Base-by-base conservation (phyloP, 1,284 basidiomycete species). In the Cutaneotrichosporon daszewskae region DNA sequence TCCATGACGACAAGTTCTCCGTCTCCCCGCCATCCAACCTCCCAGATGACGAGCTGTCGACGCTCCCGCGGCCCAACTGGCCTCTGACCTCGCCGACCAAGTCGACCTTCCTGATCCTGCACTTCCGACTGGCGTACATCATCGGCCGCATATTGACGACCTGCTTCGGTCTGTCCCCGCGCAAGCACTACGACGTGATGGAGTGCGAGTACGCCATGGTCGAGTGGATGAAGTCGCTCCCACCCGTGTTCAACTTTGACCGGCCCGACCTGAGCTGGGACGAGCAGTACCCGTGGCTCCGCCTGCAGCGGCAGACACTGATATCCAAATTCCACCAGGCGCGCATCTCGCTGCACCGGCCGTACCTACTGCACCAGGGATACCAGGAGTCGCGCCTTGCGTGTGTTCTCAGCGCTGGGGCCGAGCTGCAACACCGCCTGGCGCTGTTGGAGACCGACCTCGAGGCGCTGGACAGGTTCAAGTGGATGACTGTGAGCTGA, bases 51-150 rank as follows among this genome's bases (percentile, higher is more conserved):
- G 56, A 59, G 38, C 49, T 62, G 5, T 42, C 43, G 19, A 8
- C 37, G 32, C 8, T 48, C 36, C 34, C 46, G 20, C 50, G 39
- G 12, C 20, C 25, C 27, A 32, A 32, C 27, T 49, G 51, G 31
- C 54, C 57, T 0, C 49, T 65, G 14, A 41, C 37, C 5, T 25
- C 32, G 7, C 49, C 55, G 12, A 62, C 62, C 7, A 56, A 55
- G 29, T 54, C 57, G 3, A 62, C 62, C 0, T 62, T 58, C 36
- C 45, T 65, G 14, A 58, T 65, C 18, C 45, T 62, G 10, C 60
- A 62, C 45, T 55, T 49, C 32, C 37, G 48, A 10, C 54, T 65
- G 8, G 51, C 54, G 9, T 38, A 51, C 23, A 57, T 62, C 37
- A 59, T 65, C 34, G 60, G 60, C 12, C 34, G 42, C 26, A 54